Evolutionary conservation across 768 basidiomycete genomes (phyloP), one percentile per base, ranked within the genome.

Genomic region (Amanita inopinata): DNA sequence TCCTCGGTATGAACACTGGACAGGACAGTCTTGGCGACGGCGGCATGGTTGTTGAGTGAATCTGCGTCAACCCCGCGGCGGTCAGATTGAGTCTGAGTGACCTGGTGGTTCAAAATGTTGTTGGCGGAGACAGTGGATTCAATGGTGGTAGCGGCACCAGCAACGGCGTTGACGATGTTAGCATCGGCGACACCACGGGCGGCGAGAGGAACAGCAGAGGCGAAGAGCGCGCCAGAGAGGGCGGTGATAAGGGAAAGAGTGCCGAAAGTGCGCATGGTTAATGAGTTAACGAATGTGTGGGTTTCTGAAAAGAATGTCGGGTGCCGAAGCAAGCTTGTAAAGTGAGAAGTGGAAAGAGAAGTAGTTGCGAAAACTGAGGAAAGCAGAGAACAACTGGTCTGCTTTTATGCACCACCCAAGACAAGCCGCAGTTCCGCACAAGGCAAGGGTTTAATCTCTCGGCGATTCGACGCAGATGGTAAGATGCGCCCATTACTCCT

Each of bases 281-380:
- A n/a, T n/a, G n/a, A n/a, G n/a, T n/a, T n/a, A 41, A 23, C 8
- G 38, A 30, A 17, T 24, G 38, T 20, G 23, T 23, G 18, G 28
- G 28, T 32, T 41, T 4, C 28, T n/a, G n/a, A 32, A 41, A 41
- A 31, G 40, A 41, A n/a, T 32, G 40, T 32, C 25, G 25, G 10
- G 27, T 6, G 27, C 38, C 38, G 38, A 40, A 40, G 38, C 38
- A n/a, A n/a, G n/a, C n/a, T n/a, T n/a, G n/a, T 39, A 15, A 15
- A 11, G n/a, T 3, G 12, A 7, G 24, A 25, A 25, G 17, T 2
- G 14, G 12, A 6, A 17, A 14, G 38, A 30, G 22, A n/a, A n/a
- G n/a, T n/a, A 17, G 40, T 11, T 17, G 19, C 25, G 17, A 27
- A 11, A 22, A 38, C 8, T 22, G 23, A n/a, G 14, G 14, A 12